These are phyloP conservation scores for Podospora fimiseda DNA, from an alignment of 495 filamentous ascomycete genomes.

Conservation along the genomic window DNA sequence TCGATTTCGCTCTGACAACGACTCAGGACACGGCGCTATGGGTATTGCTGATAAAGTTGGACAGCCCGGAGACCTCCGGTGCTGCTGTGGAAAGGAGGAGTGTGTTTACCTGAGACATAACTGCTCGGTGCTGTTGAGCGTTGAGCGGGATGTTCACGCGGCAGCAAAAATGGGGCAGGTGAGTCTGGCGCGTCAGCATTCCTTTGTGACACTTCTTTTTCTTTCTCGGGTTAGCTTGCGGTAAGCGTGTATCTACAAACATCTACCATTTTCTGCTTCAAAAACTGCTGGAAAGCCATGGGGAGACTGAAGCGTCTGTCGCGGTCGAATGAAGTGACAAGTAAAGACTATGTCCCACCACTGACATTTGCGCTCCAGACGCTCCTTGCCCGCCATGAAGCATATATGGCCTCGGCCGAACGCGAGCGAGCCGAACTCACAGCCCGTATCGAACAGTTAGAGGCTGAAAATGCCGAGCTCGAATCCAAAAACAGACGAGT, in stretches of 20 bases:
- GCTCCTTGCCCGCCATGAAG: constrained; percentile 83
- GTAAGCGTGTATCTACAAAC: neutral
- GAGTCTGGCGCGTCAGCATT: constrained; percentile 28
- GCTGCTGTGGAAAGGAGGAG: constrained; percentile 78
- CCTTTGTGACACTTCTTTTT: constrained; percentile 9
- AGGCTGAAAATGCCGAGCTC: constrained; percentile 67
- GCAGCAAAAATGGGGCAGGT: constrained; percentile 89
- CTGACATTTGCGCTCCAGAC: constrained; percentile 65
- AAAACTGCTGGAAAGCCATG: neutral
- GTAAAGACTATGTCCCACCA: constrained; percentile 14
- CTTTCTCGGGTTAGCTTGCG: too few relatives aligned
- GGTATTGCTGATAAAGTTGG: constrained; percentile 6
- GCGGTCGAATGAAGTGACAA: constrained; percentile 2
- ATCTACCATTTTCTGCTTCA: too few relatives aligned
- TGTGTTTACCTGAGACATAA: constrained; percentile 78
- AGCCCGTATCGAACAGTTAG: constrained; percentile 64
- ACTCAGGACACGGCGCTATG: constrained; percentile 13
- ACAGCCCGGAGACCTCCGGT: constrained; percentile 33
- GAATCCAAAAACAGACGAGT: constrained; percentile 66
- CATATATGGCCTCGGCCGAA: constrained; percentile 85
- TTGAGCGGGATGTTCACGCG: constrained; percentile 79
- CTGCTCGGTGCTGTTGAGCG: constrained; percentile 63
- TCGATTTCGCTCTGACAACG: constrained; percentile 2
- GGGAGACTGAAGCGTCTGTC: neutral
- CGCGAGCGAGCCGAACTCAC: constrained; percentile 66